Percentiles rank a stretch among this genome's conserved stretches.
phyloP scores from a whole-genome alignment of 2,329 filamentous ascomycete species.

The Trichoderma sp. region DNA sequence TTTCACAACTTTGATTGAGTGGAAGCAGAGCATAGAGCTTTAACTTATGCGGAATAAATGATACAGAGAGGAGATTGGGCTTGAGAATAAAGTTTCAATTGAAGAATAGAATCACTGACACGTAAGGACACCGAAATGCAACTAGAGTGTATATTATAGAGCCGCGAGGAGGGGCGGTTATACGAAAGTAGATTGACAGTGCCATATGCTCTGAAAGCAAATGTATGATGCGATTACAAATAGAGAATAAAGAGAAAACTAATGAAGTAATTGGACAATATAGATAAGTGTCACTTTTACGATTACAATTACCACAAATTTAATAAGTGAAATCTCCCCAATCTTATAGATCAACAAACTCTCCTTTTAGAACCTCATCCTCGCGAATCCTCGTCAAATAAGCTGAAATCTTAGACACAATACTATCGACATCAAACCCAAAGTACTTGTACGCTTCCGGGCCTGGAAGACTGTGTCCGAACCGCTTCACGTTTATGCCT shows the following conservation, averaged over 20 bases:
- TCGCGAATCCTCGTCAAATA: neutral
- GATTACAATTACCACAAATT: neutral
- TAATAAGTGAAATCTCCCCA: neutral
- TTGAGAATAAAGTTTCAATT: too few species aligned
- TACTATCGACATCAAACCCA: conserved; percentile 6
- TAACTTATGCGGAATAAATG: neutral
- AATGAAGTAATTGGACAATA: neutral
- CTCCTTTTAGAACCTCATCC: neutral
- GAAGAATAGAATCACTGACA: neutral
- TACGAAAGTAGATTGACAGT: neutral
- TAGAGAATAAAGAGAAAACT: neutral
- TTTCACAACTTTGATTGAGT: neutral
- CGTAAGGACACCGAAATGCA: neutral
- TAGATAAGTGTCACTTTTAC: neutral
- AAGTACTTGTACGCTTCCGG: conserved; percentile 18
- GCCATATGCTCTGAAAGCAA: neutral
- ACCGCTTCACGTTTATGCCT: neutral
- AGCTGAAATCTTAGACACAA: neutral
- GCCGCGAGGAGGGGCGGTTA: neutral
- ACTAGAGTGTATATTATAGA: neutral
- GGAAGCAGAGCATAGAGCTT: neutral
- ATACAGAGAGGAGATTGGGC: too few species aligned
- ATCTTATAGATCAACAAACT: neutral
- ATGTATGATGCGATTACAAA: neutral
- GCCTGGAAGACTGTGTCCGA: conserved; percentile 15